Evolutionary conservation across 2,329 filamentous ascomycete species (phyloP), one percentile per base, ranked within the genome.

Genomic region (Exophiala sp.): DNA sequence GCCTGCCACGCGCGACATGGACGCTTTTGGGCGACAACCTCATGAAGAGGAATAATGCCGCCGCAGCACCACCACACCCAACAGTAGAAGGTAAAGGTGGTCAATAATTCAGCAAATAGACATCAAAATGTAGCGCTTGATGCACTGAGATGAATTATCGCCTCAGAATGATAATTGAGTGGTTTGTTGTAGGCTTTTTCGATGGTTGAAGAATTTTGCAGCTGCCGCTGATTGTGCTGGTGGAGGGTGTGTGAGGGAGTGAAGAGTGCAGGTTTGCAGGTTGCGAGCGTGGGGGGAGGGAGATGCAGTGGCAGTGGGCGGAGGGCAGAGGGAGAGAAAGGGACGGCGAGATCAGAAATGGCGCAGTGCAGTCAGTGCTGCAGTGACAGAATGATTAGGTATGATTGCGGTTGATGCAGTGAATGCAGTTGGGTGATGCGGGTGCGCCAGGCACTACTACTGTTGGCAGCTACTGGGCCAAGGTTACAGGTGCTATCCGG

Each of bases 61-160:
- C 45, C 45, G 37, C 27, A 45, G 32, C 18, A 43, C 40, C 34
- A 32, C 34, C 24, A 40, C 40, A 43, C 23, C 46, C 22, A 47
- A 48, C 19, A 30, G 30, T 38, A 38, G 41, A 38, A 18, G 44
- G 21, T 45, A 38, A 19, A 44, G 34, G 29, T 35, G 30, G 24
- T 46, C 41, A 37, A 58, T 39, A 66, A 73, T 78, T 73, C 74
- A 63, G 74, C 74, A 82, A 79, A 84, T 80, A 70, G 74, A 73
- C 74, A 76, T 81, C 71, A 78, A 70, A 68, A 72, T 74, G 80
- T 81, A 80, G 76, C 77, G 70, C 67, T 68, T 67, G 65, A 73
- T 73, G 75, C 81, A 72, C 68, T 69, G 74, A 70, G 73, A 69
- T 65, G 64, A 63, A 66, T 70, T 68, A 66, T 66, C 64, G 70